Evolutionary conservation across 2,329 filamentous ascomycete species (phyloP).

Genomic region (Pezicula neosporulosa): DNA sequence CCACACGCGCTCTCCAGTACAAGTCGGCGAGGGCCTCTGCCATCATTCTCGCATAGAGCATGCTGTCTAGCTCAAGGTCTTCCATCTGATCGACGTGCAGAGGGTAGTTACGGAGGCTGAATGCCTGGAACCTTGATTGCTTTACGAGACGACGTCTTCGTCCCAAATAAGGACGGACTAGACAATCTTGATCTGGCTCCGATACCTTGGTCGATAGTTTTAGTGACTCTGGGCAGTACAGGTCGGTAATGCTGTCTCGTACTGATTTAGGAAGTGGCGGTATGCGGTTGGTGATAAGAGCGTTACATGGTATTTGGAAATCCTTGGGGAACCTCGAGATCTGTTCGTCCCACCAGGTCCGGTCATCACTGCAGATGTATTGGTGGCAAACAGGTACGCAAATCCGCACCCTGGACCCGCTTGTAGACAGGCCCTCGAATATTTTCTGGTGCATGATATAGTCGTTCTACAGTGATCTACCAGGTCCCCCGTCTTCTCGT

Average conservation of each 20-base stretch:
- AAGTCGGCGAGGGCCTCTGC: conserved; percentile 46
- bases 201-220: background rate
- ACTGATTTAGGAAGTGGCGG: background rate
- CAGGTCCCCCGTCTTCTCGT: background rate
- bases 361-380: background rate
- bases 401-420: background rate
- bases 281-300: background rate
- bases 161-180: background rate
- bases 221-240: background rate
- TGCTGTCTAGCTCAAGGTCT: conserved; percentile 31
- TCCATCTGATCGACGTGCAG: conserved; percentile 48
- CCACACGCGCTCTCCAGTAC: conserved; percentile 43
- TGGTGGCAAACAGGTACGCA: background rate
- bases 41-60: conserved; percentile 40
- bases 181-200: background rate
- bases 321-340: background rate
- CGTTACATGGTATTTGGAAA: background rate
- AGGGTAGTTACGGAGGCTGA: conserved; percentile 45
- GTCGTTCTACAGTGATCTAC: background rate
- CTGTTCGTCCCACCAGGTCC: background rate
- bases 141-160: background rate
- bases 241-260: background rate
- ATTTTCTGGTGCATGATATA: background rate
- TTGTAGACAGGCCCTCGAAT: background rate
- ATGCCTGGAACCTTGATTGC: conserved; percentile 20